Base-by-base conservation (phyloP, 2,329 filamentous ascomycete genomes). In the Claviceps arundinis region DNA sequence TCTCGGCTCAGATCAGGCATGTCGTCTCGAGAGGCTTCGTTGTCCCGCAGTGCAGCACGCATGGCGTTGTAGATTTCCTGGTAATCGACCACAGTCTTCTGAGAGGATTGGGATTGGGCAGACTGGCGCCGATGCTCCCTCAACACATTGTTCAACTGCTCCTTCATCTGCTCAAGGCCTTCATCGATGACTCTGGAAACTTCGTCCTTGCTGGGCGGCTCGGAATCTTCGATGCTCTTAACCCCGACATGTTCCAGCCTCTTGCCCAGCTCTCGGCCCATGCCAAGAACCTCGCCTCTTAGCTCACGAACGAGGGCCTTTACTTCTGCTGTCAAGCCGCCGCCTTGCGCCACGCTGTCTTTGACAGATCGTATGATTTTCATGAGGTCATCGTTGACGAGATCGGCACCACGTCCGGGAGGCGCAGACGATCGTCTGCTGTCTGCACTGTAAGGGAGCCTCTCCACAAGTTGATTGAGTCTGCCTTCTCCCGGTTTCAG, bases 221-320 rank as follows among this genome's bases (percentile, higher is more conserved):
- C 76, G 1, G 70, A 65, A 41, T 74, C 73, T 40, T 70, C 71
- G 26, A 71, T 66, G 14, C 66, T 62, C 49, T 76, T 70, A 46
- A 62, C 66, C 30, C 70, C 73, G 9, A 81, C 76, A 56, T 89
- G 81, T 56, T 93, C 87, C n/a, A 97, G 76, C 58, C 89, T 85
- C 52, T 88, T 84, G 42, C 86, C 89, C 47, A 97, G 81, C 58
- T 96, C 89, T 52, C 91, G 79, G 4, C 91, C 91, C 90, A 96
- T 96, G 3, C 89, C 90, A 4, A 96, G 75, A 8, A 97, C 89
- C 64, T 97, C 91, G 2, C 89, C 90, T 22, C 91, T 84, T 38
- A 97, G 76, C 62, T 96, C 90, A 24, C 89, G 84, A 8, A 96
- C 87, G 8, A 95, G 76, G 4, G 88, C 84, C 68, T 97, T 97